A percentile compares a stretch with the other conserved stretches of the same genome.
These are phyloP conservation scores for Ganoderma lingzhi DNA, from an alignment of 1,284 basidiomycete genomes.

Conservation along the genomic window DNA sequence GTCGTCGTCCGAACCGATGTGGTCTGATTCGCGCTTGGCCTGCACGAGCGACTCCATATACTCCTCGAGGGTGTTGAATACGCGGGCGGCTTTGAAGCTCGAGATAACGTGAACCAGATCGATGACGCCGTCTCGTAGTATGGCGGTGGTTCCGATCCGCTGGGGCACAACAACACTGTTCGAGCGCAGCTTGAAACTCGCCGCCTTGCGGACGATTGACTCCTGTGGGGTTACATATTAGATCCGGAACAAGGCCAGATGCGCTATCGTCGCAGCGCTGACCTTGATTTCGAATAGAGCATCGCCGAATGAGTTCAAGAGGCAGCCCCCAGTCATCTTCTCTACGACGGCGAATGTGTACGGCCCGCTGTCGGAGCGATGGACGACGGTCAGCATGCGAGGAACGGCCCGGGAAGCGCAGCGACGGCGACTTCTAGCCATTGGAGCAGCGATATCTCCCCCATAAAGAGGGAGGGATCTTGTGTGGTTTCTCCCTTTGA, in stretches of 20 bases:
- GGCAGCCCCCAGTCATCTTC: not conserved
- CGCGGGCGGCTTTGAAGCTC: not conserved
- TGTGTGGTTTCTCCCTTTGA: not conserved
- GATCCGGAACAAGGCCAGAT: not conserved
- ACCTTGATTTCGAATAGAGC: slow-evolving; percentile 11
- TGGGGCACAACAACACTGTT: slow-evolving; percentile 11
- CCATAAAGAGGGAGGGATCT: not conserved
- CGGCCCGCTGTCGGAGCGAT: not conserved
- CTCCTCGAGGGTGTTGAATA: slow-evolving; percentile 22
- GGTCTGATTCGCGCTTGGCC: not conserved
- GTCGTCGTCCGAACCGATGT: not conserved
- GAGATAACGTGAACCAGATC: not conserved
- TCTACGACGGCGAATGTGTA: not conserved
- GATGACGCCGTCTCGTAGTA: not conserved
- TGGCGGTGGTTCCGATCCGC: slow-evolving; percentile 4
- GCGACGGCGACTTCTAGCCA: not conserved
- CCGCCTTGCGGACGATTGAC: not conserved
- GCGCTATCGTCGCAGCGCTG: not conserved
- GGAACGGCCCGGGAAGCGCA: not conserved
- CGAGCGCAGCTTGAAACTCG: slow-evolving; percentile 3
- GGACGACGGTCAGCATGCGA: not conserved
- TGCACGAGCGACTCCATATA: slow-evolving; percentile 14
- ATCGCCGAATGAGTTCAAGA: slow-evolving; percentile 16
- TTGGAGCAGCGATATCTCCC: not conserved
- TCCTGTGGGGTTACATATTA: not conserved